These are phyloP conservation scores for Quercus rubra DNA, from an alignment of 306 rosid species.

Conservation along the genomic window DNA sequence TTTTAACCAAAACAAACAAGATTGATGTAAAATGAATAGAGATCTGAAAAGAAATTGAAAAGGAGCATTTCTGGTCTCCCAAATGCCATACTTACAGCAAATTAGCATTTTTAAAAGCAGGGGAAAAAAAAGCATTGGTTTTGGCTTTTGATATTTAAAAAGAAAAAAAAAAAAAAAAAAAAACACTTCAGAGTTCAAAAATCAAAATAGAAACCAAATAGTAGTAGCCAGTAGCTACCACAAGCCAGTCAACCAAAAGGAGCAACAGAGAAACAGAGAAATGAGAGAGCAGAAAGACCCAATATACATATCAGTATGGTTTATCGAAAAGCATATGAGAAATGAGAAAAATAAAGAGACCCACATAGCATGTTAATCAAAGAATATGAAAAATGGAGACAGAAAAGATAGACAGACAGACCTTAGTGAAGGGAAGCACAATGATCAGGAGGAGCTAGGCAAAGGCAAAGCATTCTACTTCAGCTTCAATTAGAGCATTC, in stretches of 20 bases:
- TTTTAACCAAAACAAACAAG: neutral
- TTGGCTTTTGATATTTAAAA: neutral
- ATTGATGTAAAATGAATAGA: neutral
- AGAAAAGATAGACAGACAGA: neutral
- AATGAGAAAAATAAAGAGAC: neutral
- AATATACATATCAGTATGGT: too few relatives aligned
- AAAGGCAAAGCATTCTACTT: slow-evolving; percentile 8
- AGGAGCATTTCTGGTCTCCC: neutral
- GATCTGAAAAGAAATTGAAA: neutral
- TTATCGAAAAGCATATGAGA: neutral
- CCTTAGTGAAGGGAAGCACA: slow-evolving; percentile 4
- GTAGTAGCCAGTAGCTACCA: too few relatives aligned
- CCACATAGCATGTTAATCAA: neutral
- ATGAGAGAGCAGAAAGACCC: too few relatives aligned
- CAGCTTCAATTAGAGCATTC: neutral
- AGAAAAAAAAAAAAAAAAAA: too few relatives aligned
- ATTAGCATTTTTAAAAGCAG: neutral
- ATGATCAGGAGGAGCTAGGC: neutral
- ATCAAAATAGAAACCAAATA: too few relatives aligned
- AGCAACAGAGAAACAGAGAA: too few relatives aligned
- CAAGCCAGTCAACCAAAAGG: too few relatives aligned
- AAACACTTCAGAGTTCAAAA: too few relatives aligned
- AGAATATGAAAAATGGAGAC: neutral
- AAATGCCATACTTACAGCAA: neutral
- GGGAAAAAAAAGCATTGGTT: neutral